Percentiles rank a stretch among this genome's conserved stretches.
Conservation (phyloP, 2,329 filamentous ascomycete genomes). For the Pseudomassariella vexata region DNA sequence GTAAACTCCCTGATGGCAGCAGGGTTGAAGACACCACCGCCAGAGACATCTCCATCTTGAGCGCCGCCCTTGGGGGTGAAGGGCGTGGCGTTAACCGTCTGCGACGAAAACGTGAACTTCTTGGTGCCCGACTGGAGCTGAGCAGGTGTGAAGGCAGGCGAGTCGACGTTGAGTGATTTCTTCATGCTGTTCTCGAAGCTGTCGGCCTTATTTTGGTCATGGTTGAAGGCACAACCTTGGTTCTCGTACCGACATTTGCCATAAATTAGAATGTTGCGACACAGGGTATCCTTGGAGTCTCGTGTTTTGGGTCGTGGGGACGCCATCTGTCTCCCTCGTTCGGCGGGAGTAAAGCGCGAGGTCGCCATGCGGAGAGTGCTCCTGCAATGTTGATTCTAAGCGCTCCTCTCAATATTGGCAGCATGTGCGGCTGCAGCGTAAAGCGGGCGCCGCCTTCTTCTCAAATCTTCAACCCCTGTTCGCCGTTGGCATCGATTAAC, state of each 20-base stretch:
- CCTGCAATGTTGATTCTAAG: too few relatives aligned
- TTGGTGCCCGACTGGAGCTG: conserved; percentile 44
- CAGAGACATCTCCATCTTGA: conserved; percentile 35
- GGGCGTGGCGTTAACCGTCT: conserved; percentile 81
- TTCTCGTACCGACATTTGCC: conserved; percentile 90
- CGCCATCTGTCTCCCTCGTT: conserved; percentile 26
- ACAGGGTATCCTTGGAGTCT: conserved; percentile 83
- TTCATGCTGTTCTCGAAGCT: conserved; percentile 43
- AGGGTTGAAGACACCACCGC: conserved; percentile 54
- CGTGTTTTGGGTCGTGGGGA: conserved; percentile 30
- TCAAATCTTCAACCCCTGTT: conserved; percentile 8
- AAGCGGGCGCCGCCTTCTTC: too few relatives aligned
- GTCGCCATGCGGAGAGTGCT: too few relatives aligned
- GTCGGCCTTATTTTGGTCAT: conserved; percentile 70
- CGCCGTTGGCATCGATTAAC: too few relatives aligned
- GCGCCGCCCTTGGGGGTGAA: conserved; percentile 67
- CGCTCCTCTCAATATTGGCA: too few relatives aligned
- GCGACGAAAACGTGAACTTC: conserved; percentile 76
- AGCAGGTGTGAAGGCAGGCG: conserved; percentile 84
- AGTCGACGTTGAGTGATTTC: conserved; percentile 89
- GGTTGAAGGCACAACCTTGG: conserved; percentile 85
- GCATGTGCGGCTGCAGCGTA: too few relatives aligned
- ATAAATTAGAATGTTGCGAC: conserved; percentile 89
- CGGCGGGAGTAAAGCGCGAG: conserved; percentile 23
- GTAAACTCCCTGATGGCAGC: conserved; percentile 55